A percentile compares a stretch with the other conserved stretches of the same genome.
Evolutionary conservation across 2,329 filamentous ascomycete genomes (phyloP).

Genomic region (Paramyrothecium sp.): DNA sequence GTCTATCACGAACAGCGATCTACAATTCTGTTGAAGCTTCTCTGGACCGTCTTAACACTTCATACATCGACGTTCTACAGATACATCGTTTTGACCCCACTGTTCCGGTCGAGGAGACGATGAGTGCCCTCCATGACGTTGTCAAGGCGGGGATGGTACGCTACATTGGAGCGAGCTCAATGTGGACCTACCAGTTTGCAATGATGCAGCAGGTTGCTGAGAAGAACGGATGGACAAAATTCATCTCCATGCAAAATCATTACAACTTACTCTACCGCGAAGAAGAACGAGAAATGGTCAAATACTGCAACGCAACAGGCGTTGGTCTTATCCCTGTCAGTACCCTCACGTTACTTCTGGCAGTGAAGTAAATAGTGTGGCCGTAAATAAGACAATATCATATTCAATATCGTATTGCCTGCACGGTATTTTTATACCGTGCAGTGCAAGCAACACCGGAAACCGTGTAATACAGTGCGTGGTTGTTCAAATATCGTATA

Average conservation of each 20-base stretch:
- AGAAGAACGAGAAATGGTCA: conserved; percentile 48
- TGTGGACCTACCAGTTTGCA: conserved; percentile 43
- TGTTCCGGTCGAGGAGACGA: conserved; percentile 11
- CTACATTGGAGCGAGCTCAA: conserved; percentile 47
- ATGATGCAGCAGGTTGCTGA: conserved; percentile 50
- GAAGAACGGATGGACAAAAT: conserved; percentile 54
- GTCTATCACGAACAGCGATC: conserved; percentile 59
- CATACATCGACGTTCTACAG: conserved; percentile 54
- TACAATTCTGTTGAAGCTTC: conserved; percentile 63
- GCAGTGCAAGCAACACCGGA: no score
- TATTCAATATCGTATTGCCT: no score
- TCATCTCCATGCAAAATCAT: conserved; percentile 57
- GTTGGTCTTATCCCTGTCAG: conserved; percentile 26
- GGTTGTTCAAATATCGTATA: no score
- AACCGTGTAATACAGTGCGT: no score
- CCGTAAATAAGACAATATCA: no score
- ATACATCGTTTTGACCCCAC: conserved; percentile 54
- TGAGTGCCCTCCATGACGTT: conserved; percentile 12
- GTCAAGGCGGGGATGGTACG: conserved; percentile 48
- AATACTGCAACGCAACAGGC: conserved; percentile 35
- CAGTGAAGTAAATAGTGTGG: no score
- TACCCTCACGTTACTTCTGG: conserved; percentile 30
- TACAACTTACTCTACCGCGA: conserved; percentile 58
- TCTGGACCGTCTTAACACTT: conserved; percentile 48
- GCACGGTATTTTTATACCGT: no score